Conservation (phyloP, 352 stramenopile genomes). For the Globisporangium echinulatum region DNA sequence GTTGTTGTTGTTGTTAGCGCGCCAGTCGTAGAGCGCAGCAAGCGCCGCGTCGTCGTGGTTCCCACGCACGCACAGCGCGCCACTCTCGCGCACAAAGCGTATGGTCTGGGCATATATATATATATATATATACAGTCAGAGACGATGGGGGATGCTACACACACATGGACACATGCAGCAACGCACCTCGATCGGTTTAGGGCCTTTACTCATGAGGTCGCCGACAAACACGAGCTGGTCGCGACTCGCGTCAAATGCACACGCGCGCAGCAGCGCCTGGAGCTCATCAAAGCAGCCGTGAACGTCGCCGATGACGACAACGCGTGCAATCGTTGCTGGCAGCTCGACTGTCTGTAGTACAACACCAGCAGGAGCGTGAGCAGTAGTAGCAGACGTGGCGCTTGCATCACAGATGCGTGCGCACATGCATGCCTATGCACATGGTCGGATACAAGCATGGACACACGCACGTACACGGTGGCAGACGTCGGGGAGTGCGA, state of each 20-base stretch:
- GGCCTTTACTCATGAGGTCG: conserved; percentile 92
- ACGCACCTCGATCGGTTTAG: conserved; percentile 54
- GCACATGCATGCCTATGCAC: neutral
- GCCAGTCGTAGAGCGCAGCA: conserved; percentile 48
- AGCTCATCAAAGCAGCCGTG: conserved; percentile 90
- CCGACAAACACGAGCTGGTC: conserved; percentile 87
- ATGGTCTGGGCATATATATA: conserved; percentile 39
- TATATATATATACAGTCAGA: neutral
- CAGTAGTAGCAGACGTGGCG: neutral
- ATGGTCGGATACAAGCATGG: neutral
- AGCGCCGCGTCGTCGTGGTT: conserved; percentile 81
- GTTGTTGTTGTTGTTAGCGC: conserved; percentile 8
- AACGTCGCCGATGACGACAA: conserved; percentile 89
- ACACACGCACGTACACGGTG: conserved; percentile 25
- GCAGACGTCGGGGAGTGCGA: conserved; percentile 36
- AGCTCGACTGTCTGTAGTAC: conserved; percentile 21
- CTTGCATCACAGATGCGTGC: too few relatives aligned
- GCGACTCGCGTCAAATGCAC: conserved; percentile 31
- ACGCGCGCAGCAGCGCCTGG: conserved; percentile 39
- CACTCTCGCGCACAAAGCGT: conserved; percentile 52
- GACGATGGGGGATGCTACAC: neutral
- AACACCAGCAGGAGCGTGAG: neutral
- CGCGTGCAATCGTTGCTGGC: conserved; percentile 17
- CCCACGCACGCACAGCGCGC: conserved; percentile 56
- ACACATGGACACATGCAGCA: neutral